Base-by-base conservation (phyloP, 2,329 filamentous ascomycete species). In the Scedosporium boydii region DNA sequence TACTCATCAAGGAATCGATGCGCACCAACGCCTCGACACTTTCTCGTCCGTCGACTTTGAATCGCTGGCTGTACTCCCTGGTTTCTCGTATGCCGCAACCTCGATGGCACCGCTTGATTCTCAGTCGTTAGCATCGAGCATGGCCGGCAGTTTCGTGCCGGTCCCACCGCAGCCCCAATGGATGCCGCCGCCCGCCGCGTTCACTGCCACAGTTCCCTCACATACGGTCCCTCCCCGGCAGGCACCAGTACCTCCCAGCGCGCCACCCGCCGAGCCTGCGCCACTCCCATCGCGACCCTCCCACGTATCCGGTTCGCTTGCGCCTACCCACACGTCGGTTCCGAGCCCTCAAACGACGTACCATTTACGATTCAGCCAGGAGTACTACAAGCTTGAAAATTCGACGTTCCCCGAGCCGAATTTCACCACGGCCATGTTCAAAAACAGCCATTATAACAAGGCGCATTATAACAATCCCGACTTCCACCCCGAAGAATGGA, bases 391-490 rank as follows among this genome's bases (percentile, higher is more conserved):
- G 63, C 73, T 74, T 23, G 79, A 78, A 60, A 76, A 71, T 63
- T 71, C 70, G n/a, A 64, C 56, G 55, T 72, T 74, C n/a, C 69
- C 69, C 1, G 80, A 82, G 63, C 77, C 79, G n/a, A 73, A 76
- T 3, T 79, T 81, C 60, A 78, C 77, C 61, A 87, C 83, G 2
- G 80, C 76, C 59, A 84, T 82, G 1, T 88, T 88, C 68, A 86
- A 85, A 68, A 87, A 88, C 66, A 86, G 82, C 60, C 83, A 87
- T 62, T 87, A 84, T 73, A 88, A 88, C 67, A 80, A 80, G 57
- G 85, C 86, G 0, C 86, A 89, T 69, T 88, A 84, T 67, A 84
- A 85, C 64, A 89, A 88, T 66, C 83, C 84, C 2, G 77, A 78
- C 53, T 79, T 79, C 58, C 76, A 78, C 42, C 77, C 77, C 0